phyloP scores from a whole-genome alignment of 2,329 filamentous ascomycete genomes.

The Ophiobolus disseminans region DNA sequence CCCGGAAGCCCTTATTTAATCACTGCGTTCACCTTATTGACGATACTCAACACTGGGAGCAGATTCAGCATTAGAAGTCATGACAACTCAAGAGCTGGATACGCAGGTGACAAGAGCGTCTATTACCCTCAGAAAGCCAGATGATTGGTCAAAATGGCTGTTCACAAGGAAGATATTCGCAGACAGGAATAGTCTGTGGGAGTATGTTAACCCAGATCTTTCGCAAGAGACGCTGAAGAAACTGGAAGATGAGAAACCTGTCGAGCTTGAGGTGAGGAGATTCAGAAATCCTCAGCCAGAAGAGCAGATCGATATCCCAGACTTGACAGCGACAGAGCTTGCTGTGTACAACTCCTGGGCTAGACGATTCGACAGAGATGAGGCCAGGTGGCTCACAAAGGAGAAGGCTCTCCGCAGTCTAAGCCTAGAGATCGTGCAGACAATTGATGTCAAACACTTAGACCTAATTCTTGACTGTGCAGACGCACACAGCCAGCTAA shows the following conservation, averaged over 20 bases:
- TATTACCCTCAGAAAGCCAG: not conserved
- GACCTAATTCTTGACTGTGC: not conserved
- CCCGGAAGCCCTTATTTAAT: not conserved
- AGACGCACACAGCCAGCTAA: not conserved
- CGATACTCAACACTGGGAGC: not conserved
- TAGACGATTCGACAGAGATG: not conserved
- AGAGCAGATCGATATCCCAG: not conserved
- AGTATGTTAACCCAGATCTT: not conserved
- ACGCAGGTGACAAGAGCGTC: not conserved
- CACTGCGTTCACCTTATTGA: not conserved
- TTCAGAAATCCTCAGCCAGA: not conserved
- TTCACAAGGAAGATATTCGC: not conserved
- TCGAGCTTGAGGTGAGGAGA: not conserved
- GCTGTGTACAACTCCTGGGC: not conserved
- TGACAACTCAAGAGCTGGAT: not conserved
- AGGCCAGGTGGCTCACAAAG: not conserved
- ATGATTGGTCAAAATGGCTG: not conserved
- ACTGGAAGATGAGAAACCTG: not conserved
- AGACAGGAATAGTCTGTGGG: constrained; percentile 1
- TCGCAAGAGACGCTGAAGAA: constrained; percentile 1
- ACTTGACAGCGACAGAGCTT: not conserved
- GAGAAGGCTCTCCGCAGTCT: not conserved
- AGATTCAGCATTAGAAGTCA: not conserved
- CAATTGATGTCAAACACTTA: not conserved
- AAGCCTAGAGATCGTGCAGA: constrained; percentile 1